These are phyloP conservation scores for Microcyclospora pomicola DNA, from an alignment of 2,329 filamentous ascomycete species.

Conservation along the genomic window DNA sequence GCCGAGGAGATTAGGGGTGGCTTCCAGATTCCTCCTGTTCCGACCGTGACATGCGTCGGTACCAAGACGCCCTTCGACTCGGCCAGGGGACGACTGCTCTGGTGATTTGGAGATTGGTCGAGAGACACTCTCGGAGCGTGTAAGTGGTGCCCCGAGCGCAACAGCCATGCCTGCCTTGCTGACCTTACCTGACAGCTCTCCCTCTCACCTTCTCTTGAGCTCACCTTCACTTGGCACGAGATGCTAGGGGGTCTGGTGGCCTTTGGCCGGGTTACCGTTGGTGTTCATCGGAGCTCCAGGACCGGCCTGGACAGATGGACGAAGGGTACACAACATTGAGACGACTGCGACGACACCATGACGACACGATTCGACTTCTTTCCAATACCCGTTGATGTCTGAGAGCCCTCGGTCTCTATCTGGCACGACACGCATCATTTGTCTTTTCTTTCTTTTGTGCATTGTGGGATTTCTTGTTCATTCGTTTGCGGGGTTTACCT, in stretches of 20 bases:
- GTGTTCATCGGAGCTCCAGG: constrained; percentile 1
- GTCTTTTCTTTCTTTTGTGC: no score
- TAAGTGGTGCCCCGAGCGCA: no score
- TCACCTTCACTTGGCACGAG: no score
- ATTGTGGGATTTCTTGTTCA: no score
- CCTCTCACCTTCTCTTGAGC: no score
- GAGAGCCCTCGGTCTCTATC: no score
- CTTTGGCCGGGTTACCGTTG: constrained; percentile 1
- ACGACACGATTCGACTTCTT: constrained; percentile 1
- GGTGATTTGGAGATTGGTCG: neutral
- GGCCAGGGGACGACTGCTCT: constrained; percentile 1
- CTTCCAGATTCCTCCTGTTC: constrained; percentile 35
- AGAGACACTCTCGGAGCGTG: no score
- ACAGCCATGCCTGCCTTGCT: no score
- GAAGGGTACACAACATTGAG: neutral
- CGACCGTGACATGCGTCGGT: neutral
- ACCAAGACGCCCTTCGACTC: constrained; percentile 1
- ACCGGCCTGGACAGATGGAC: neutral
- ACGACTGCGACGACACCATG: constrained; percentile 1
- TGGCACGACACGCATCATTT: no score
- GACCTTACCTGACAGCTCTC: no score
- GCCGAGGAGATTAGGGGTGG: constrained; percentile 55
- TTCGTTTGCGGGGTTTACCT: no score
- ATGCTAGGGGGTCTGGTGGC: neutral
- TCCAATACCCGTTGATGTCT: neutral